Base-by-base conservation (phyloP, 345 rosid genomes). In the Pistacia vera region DNA sequence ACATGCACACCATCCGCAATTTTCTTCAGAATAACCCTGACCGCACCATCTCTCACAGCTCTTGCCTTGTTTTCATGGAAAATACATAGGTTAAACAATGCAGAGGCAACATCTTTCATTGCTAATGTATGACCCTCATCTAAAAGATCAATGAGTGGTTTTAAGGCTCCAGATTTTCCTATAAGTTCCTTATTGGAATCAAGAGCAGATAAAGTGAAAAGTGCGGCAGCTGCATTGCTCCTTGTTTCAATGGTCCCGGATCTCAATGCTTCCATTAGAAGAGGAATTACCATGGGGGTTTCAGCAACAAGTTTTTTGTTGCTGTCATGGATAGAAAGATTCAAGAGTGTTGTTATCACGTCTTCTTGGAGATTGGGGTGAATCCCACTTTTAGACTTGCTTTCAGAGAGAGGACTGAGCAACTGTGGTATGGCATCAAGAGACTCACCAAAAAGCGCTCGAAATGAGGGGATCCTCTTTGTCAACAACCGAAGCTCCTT, bases 41-140 rank as follows among this genome's bases (percentile, higher is more conserved):
- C 95, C 2, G 92, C 97, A 49, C 98, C 98, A 30, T 93, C 98
- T 72, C 80, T 82, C 16, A 96, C 95, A 0, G 99, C 97, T 69
- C 93, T 86, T 14, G 85, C 87, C 85, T 90, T 91, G 81, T 96
- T 96, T 66, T 96, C 99, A 46, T 89, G 97, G 6, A 83, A 68
- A 3, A 91, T 88, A 75, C 99, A 96, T 1, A 96, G 81, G 55
- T 82, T 91, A 79, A 96, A 96, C 20, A 96, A 88, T 0, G 99
- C 99, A n/a, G 98, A 91, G 65, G 99, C 98, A 30, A 78, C 95
- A 70, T 96, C 99, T 66, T 91, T 96, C 88, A 92, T 82, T 36
- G 93, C 93, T 51, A 80, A 72, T 20, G 95, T 82, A 83, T 93
- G 92, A 56, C 97, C 97, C 72, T 93, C 97, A 0, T 90, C 97